Percentiles rank a stretch among this genome's conserved stretches.
Conservation (phyloP, 495 filamentous ascomycete species). For the Rhypophila decipiens region DNA sequence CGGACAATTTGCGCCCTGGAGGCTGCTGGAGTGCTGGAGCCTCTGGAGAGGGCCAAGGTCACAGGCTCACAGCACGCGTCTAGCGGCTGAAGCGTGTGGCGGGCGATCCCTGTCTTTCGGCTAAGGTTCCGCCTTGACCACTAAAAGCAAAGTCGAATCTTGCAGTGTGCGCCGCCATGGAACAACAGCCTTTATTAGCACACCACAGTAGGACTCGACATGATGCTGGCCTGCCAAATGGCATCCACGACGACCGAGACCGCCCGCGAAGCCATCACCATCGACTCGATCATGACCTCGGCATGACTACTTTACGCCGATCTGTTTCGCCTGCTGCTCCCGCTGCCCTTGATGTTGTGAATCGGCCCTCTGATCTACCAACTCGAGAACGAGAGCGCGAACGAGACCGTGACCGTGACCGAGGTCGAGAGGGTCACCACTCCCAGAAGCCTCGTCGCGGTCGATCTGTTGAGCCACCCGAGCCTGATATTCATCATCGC, state of each 20-base stretch:
- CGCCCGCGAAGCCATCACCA: slow-evolving; percentile 16
- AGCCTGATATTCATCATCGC: slow-evolving; percentile 9
- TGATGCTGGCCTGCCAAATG: slow-evolving; percentile 30
- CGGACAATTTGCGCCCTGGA: too few species aligned
- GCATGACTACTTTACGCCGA: slow-evolving; percentile 33
- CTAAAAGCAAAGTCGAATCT: slow-evolving; percentile 31
- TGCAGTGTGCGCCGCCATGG: slow-evolving; percentile 24
- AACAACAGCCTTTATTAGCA: slow-evolving; percentile 15
- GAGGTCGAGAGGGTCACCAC: slow-evolving; percentile 12
- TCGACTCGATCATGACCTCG: slow-evolving; percentile 24
- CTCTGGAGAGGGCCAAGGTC: too few species aligned
- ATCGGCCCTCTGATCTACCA: slow-evolving; percentile 15
- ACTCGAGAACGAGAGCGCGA: slow-evolving; percentile 1
- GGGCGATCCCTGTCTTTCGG: slow-evolving; percentile 28
- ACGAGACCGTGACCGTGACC: slow-evolving; percentile 16
- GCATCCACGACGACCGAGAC: slow-evolving; percentile 20
- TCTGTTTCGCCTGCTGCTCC: slow-evolving; percentile 23
- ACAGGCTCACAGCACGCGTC: slow-evolving; percentile 17
- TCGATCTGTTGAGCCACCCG: slow-evolving; percentile 1
- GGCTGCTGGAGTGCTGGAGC: too few species aligned
- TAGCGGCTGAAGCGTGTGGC: slow-evolving; percentile 14
- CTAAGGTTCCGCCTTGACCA: slow-evolving; percentile 28
- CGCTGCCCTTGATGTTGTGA: slow-evolving; percentile 24
- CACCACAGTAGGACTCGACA: slow-evolving; percentile 15
- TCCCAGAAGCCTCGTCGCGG: slow-evolving; percentile 5